Conservation (phyloP, 495 filamentous ascomycete species). For the Jackrogersella multiformis region DNA sequence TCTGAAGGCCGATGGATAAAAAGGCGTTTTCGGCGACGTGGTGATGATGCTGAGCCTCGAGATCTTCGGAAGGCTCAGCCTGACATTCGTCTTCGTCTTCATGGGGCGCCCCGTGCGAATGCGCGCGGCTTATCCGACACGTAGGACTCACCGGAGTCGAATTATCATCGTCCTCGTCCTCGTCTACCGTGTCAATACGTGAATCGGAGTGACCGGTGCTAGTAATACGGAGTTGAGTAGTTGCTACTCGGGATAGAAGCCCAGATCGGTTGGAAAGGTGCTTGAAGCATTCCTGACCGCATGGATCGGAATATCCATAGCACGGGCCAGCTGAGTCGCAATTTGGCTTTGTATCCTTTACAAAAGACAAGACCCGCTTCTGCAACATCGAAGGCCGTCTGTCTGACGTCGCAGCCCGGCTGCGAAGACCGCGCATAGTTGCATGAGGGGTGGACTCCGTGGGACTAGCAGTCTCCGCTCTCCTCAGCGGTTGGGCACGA, state of each 20-base stretch:
- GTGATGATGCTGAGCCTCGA: constrained; percentile 79
- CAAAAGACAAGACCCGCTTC: constrained; percentile 68
- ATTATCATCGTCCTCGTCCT: constrained; percentile 34
- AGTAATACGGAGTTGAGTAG: constrained; percentile 39
- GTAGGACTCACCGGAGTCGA: constrained; percentile 40
- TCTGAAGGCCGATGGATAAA: constrained; percentile 90
- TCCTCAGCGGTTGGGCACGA: constrained; percentile 15
- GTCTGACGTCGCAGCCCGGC: constrained; percentile 33
- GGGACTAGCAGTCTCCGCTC: constrained; percentile 38
- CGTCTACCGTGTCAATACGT: constrained; percentile 38
- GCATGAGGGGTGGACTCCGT: constrained; percentile 11
- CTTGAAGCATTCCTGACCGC: constrained; percentile 82
- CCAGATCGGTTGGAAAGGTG: constrained; percentile 49
- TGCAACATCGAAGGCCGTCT: constrained; percentile 59
- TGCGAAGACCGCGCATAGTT: constrained; percentile 10
- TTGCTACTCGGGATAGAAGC: constrained; percentile 35
- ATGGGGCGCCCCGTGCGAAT: constrained; percentile 43
- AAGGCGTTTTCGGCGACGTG: constrained; percentile 97
- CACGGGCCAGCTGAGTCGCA: constrained; percentile 83
- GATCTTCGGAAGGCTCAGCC: constrained; percentile 46
- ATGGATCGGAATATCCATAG: constrained; percentile 85
- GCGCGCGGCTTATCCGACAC: constrained; percentile 41
- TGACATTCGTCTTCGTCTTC: constrained; percentile 44
- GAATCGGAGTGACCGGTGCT: constrained; percentile 27
- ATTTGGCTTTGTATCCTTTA: constrained; percentile 70